Conservation (phyloP, 208 protist genomes). For the Leishmania major region DNA sequence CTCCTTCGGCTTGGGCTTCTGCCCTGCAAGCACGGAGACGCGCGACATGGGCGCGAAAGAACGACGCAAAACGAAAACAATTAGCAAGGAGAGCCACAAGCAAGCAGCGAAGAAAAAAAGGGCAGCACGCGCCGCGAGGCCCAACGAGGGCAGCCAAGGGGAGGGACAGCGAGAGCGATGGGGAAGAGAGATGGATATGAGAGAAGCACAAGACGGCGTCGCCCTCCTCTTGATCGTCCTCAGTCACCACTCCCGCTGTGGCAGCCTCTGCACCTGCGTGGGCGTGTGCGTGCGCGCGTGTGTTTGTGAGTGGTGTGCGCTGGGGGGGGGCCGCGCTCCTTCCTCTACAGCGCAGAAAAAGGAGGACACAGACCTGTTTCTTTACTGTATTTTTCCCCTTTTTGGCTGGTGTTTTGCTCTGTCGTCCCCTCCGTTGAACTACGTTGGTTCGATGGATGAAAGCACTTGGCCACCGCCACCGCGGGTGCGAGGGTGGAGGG, state of each 20-base stretch:
- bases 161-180: not conserved
- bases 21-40: slow-evolving; percentile 64
- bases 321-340: not conserved
- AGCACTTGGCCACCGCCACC: not conserved
- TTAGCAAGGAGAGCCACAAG: not conserved
- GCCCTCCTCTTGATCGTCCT: not conserved
- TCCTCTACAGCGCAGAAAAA: not conserved
- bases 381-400: not conserved
- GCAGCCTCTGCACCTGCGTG: not conserved
- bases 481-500: not conserved
- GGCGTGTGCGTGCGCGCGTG: not conserved
- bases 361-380: not conserved
- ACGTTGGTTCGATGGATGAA: not conserved
- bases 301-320: not conserved
- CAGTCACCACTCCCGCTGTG: not conserved
- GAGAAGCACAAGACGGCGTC: not conserved
- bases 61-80: no score
- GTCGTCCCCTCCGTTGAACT: not conserved
- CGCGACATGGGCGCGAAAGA: slow-evolving; percentile 32
- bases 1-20: slow-evolving; percentile 73
- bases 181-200: not conserved
- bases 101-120: not conserved
- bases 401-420: not conserved
- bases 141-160: not conserved
- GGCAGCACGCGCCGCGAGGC: not conserved